Evolutionary conservation across 495 filamentous ascomycete genomes (phyloP).

Genomic region (Melanomma pulvis-pyrius): DNA sequence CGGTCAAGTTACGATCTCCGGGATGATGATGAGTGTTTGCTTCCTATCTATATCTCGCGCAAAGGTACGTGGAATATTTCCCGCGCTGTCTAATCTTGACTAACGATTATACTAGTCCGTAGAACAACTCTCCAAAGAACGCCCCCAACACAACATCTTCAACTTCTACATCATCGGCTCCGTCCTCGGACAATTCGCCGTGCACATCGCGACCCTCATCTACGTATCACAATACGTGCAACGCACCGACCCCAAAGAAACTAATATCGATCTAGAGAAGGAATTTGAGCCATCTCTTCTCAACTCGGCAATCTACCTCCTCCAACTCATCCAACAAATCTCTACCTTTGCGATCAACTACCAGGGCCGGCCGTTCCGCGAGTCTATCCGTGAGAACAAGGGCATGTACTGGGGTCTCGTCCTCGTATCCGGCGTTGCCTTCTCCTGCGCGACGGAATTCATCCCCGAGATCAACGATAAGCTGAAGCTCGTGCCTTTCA

Average conservation of each 20-base stretch:
- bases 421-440: slow-evolving; percentile 83
- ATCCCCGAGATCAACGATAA: slow-evolving; percentile 93
- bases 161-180: slow-evolving; percentile 98
- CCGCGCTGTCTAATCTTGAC: not conserved
- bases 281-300: slow-evolving; percentile 93
- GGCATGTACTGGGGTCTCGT: slow-evolving; percentile 98
- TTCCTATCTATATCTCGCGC: slow-evolving; percentile 96
- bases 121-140: slow-evolving; percentile 92
- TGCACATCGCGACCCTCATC: slow-evolving; percentile 92
- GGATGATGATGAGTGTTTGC: slow-evolving; percentile 99
- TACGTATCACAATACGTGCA: slow-evolving; percentile 92
- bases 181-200: slow-evolving; percentile 94
- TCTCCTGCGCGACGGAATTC: slow-evolving; percentile 95
- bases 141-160: slow-evolving; percentile 98
- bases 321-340: slow-evolving; percentile 98
- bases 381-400: slow-evolving; percentile 90
- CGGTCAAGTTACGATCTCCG: slow-evolving; percentile 96
- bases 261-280: slow-evolving; percentile 85
- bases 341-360: slow-evolving; percentile 99
- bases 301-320: slow-evolving; percentile 95
- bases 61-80: slow-evolving; percentile 56
- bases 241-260: slow-evolving; percentile 70
- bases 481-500: slow-evolving; percentile 92
- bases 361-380: slow-evolving; percentile 96
- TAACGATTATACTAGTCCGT: slow-evolving; percentile 62